phyloP scores from a whole-genome alignment of 1,284 basidiomycete genomes.

The Inonotus hispidus region DNA sequence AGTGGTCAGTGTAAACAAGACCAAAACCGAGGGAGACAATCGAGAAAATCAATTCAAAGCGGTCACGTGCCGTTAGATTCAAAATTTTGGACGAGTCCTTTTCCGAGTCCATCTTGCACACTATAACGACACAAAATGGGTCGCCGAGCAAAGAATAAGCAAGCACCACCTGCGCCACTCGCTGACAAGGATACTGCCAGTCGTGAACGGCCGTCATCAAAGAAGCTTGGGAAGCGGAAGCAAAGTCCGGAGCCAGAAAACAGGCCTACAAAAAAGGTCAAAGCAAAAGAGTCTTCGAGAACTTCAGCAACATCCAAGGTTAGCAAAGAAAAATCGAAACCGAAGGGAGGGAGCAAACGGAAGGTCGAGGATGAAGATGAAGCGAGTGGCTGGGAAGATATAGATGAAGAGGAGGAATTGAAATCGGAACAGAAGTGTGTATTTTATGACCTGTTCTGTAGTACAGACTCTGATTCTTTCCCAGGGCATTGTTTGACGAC shows the following conservation, averaged over 20 bases:
- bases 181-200: slow-evolving; percentile 30
- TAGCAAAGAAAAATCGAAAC: slow-evolving; percentile 21
- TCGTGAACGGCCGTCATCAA: slow-evolving; percentile 35
- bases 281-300: slow-evolving; percentile 17
- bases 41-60: background rate
- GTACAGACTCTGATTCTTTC: slow-evolving; percentile 4
- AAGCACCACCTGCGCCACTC: slow-evolving; percentile 68
- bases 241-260: slow-evolving; percentile 37
- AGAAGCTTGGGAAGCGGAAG: slow-evolving; percentile 71
- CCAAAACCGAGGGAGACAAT: background rate
- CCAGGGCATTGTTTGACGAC: slow-evolving; percentile 44
- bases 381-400: slow-evolving; percentile 60
- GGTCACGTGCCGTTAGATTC: background rate
- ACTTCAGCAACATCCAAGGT: slow-evolving; percentile 28
- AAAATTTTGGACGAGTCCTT: background rate
- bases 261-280: slow-evolving; percentile 53
- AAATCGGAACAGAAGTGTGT: slow-evolving; percentile 42
- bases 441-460: slow-evolving; percentile 10
- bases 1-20: background rate
- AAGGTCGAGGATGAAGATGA: slow-evolving; percentile 27
- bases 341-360: slow-evolving; percentile 27
- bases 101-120: background rate
- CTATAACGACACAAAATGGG: slow-evolving; percentile 52
- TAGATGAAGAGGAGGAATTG: slow-evolving; percentile 43
- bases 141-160: slow-evolving; percentile 87